Evolutionary conservation across 1,284 basidiomycete genomes (phyloP), one percentile per base, ranked within the genome.

Genomic region (Ganoderma boninense): DNA sequence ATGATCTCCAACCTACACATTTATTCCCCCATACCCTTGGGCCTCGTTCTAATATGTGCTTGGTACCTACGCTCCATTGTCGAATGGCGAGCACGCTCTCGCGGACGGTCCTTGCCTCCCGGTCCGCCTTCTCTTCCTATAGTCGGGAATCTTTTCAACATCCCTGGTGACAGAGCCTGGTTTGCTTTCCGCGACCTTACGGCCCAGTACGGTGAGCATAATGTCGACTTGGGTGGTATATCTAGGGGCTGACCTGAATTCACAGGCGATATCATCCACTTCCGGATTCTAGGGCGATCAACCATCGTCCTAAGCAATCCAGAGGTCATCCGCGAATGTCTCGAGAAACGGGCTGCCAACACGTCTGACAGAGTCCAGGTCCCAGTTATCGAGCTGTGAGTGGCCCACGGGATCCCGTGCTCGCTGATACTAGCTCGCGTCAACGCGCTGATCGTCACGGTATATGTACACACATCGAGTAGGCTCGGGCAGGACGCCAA

Each of bases 61-160:
- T 8, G 35, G 23, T 46, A 46, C 13, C 18, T 63, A 10, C 42
- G 26, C 23, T 43, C 38, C 1, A n/a, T 13, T 18, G 29, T 20
- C 0, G 13, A 8, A 20, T 63, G 62, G 62, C 43, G 62, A 8
- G 29, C 43, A n/a, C 65, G 65, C 42, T 66, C 65, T 14, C 56
- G 43, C 7, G 65, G 65, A n/a, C 59, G 26, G 16, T 49, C 61
- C 18, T 18, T 62, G 18, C 71, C 71, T 7, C 71, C 71, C 0
- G 71, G 71, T 18, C 71, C 71, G 26, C 40, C 54, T 29, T 43
- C 54, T 18, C 62, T 73, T 7, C 71, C 71, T 4, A 4, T 71
- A 10, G 52, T 73, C 4, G 71, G 71, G 7, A 73, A 73, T 49
- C 13, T 68, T 26, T 52, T 70, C 32, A 62, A 68, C 35, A 42